Conservation (phyloP, 345 rosid species). For the Lumnitzera racemosa region DNA sequence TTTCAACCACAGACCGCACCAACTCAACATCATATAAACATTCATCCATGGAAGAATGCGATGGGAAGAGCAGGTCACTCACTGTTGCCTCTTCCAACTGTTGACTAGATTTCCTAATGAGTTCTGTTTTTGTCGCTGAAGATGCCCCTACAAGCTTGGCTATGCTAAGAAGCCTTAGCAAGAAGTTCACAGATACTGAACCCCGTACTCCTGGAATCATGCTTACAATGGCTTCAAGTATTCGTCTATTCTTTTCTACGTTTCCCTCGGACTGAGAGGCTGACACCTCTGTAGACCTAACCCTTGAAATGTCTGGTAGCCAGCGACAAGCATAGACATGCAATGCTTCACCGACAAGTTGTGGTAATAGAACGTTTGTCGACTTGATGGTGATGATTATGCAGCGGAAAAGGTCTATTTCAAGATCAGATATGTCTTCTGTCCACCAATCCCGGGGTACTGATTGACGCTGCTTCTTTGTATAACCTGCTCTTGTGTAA, state of each 20-base stretch:
- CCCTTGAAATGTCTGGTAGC: constrained; percentile 61
- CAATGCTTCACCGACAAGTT: constrained; percentile 91
- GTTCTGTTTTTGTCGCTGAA: constrained; percentile 61
- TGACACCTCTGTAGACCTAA: constrained; percentile 27
- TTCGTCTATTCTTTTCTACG: constrained; percentile 34
- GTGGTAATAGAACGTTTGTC: constrained; percentile 49
- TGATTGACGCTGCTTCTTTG: constrained; percentile 45
- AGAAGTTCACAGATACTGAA: constrained; percentile 73
- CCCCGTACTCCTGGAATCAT: constrained; percentile 82
- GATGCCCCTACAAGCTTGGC: constrained; percentile 66
- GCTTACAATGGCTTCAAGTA: constrained; percentile 66
- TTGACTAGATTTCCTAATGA: constrained; percentile 61
- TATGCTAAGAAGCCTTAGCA: constrained; percentile 75
- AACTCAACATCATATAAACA: constrained; percentile 53
- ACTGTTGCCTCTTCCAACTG: constrained; percentile 76
- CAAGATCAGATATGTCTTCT: constrained; percentile 86
- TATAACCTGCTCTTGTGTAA: constrained; percentile 72
- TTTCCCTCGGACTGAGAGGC: constrained; percentile 37
- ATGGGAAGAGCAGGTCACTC: constrained; percentile 58
- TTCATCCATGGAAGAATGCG: constrained; percentile 34
- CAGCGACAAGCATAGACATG: constrained; percentile 89
- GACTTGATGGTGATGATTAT: constrained; percentile 62
- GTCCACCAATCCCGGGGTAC: constrained; percentile 99
- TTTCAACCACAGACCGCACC: constrained; percentile 57
- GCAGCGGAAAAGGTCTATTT: constrained; percentile 79